Percentiles rank a stretch among this genome's conserved stretches.
phyloP scores from a whole-genome alignment of 768 basidiomycete genomes.

The Erythrobasidium yunnanense region DNA sequence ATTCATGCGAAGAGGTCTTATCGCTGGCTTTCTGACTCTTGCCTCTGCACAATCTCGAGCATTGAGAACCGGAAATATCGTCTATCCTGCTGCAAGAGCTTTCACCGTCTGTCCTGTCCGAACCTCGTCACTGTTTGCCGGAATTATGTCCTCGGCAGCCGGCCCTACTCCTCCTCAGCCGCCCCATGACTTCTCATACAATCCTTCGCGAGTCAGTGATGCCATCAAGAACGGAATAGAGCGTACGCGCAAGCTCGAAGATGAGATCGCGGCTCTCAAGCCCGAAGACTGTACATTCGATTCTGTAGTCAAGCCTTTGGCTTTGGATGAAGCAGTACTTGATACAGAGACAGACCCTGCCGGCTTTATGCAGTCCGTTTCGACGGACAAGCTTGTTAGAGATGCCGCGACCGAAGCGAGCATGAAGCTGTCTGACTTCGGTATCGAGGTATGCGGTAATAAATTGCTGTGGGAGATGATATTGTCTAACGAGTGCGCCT shows the following conservation, averaged over 20 bases:
- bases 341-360: slow-evolving; percentile 39
- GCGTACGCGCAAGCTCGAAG: neutral
- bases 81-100: neutral
- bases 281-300: slow-evolving; percentile 34
- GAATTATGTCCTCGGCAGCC: neutral
- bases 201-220: neutral
- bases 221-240: neutral
- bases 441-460: slow-evolving; percentile 52
- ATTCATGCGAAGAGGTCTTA: too few species aligned
- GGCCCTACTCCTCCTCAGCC: neutral
- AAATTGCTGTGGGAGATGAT: slow-evolving; percentile 41
- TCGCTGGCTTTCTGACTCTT: too few species aligned
- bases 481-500: neutral
- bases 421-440: slow-evolving; percentile 52
- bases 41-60: too few species aligned
- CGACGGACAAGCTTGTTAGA: slow-evolving; percentile 60
- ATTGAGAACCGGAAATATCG: too few species aligned
- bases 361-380: slow-evolving; percentile 72
- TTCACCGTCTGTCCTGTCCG: too few species aligned
- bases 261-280: slow-evolving; percentile 28
- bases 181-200: slow-evolving; percentile 7
- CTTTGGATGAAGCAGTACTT: slow-evolving; percentile 16
- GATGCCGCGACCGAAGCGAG: slow-evolving; percentile 70
- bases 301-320: slow-evolving; percentile 28
- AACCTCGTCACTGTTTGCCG: too few species aligned